Evolutionary conservation across 129 eudicot genomes (phyloP).

Genomic region (Pittosporum tobira): DNA sequence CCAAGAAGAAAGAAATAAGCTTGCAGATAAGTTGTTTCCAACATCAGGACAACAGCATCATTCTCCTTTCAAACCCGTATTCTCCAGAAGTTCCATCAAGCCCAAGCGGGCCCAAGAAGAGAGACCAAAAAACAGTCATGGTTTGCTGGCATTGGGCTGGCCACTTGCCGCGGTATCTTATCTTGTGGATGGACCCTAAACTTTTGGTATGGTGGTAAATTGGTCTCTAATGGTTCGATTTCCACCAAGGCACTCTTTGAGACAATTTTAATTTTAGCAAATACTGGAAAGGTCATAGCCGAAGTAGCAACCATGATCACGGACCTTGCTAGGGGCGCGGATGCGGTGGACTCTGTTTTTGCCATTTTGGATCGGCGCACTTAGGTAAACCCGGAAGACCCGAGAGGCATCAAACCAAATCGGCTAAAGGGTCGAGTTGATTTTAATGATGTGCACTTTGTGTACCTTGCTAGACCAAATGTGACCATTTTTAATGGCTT

Average conservation of each 20-base stretch:
- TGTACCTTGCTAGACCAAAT: conserved; percentile 28
- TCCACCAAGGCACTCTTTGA: conserved; percentile 5
- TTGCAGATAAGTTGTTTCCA: conserved; percentile 12
- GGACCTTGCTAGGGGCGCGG: conserved; percentile 4
- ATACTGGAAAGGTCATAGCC: conserved; percentile 12
- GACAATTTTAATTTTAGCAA: conserved; percentile 1
- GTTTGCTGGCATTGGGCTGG: conserved; percentile 19
- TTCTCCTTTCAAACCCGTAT: conserved; percentile 13
- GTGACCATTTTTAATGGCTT: conserved; percentile 20
- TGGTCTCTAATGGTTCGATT: not conserved
- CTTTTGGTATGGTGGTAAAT: conserved; percentile 22
- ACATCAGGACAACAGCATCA: conserved; percentile 8
- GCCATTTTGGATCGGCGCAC: conserved; percentile 8
- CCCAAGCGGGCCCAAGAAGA: conserved; percentile 3
- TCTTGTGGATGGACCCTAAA: conserved; percentile 11
- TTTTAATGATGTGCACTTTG: conserved; percentile 26
- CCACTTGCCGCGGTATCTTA: not conserved
- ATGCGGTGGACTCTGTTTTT: conserved; percentile 2
- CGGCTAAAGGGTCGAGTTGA: conserved; percentile 23
- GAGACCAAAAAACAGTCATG: conserved; percentile 5
- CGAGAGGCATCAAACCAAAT: not conserved
- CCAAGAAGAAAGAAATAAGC: conserved; percentile 9
- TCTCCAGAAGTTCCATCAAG: not conserved
- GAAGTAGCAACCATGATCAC: conserved; percentile 13
- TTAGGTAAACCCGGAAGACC: not conserved